phyloP scores from a whole-genome alignment of 176 grass and related monocot species.

The Ensete glaucum region DNA sequence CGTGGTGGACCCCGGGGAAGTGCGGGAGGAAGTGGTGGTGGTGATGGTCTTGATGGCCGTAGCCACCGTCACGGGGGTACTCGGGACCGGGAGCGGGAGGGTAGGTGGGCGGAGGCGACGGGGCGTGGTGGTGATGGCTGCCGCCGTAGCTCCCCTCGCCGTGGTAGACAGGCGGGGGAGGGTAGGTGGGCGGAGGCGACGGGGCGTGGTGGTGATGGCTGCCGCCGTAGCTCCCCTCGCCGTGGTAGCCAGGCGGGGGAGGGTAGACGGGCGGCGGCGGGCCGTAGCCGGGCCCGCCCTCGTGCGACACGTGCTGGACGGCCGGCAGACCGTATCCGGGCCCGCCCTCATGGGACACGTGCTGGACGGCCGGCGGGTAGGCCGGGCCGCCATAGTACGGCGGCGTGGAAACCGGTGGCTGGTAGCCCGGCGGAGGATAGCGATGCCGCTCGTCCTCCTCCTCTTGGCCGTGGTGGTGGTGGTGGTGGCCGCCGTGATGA shows the following conservation, averaged over 20 bases:
- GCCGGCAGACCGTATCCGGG: neutral
- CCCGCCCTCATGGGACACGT: conserved; percentile 1
- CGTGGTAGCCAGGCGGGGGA: neutral
- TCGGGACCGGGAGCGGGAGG: neutral
- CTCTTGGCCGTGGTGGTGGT: neutral
- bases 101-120: neutral
- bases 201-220: neutral
- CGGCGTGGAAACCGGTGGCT: conserved; percentile 32
- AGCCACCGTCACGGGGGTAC: neutral
- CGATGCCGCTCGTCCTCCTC: neutral
- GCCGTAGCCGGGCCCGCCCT: neutral
- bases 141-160: too few species aligned
- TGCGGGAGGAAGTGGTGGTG: neutral
- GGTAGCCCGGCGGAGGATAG: neutral
- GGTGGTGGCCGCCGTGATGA: neutral
- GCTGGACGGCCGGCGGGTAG: neutral
- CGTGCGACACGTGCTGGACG: conserved; percentile 1
- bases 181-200: neutral
- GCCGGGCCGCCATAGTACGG: neutral
- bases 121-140: neutral
- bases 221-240: neutral
- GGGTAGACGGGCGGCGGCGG: neutral
- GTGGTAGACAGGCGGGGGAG: neutral
- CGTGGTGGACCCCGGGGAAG: conserved; percentile 3
- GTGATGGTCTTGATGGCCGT: neutral